Evolutionary conservation across 2,329 filamentous ascomycete species (phyloP), one percentile per base, ranked within the genome.

Genomic region (Cyphellophora europaea): DNA sequence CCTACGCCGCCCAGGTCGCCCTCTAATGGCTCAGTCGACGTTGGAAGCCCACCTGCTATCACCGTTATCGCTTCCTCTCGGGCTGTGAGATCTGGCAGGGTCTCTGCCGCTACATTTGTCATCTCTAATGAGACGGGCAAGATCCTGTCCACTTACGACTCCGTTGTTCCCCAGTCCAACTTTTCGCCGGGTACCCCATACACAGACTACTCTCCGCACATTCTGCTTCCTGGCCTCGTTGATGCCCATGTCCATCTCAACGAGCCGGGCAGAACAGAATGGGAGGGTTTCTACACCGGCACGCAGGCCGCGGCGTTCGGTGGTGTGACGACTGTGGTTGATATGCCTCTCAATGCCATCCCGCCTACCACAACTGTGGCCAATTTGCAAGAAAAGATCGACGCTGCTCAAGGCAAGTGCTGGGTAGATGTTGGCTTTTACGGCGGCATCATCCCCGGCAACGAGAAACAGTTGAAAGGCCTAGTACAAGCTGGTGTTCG

Each of bases 401-500:
- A 74, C 17, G 91, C 91, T 15, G 86, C 86, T 27, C 62, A 74
- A 42, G 86, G 83, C 19, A 82, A 96, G 62, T 94, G 89, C 62
- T 98, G 89, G 89, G 86, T 96, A 16, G 91, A 96, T 51, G 88
- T 96, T n/a, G 91, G 87, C 18, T 96, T 98, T 61, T 96, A 96
- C 55, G 91, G 91, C 16, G 91, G 91, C 19, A 77, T 96, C 25
- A 78, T 98, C 31, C 91, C 91, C 3, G 91, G 89, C 2, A 98
- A 98, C 54, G 74, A 79, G 3, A 59, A 72, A 8, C 78, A 96
- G 52, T 64, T 98, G 36, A 76, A 84, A 49, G 79, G 78, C 1
- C 68, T 98, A 3, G 82, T 96, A 1, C 72, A 84, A 37, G 82
- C 77, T 27, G 91, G 91, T 35, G 89, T 96, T 8, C 72, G 88